Evolutionary conservation across 352 stramenopile species (phyloP).

Genomic region (Globisporangium megalacanthum): DNA sequence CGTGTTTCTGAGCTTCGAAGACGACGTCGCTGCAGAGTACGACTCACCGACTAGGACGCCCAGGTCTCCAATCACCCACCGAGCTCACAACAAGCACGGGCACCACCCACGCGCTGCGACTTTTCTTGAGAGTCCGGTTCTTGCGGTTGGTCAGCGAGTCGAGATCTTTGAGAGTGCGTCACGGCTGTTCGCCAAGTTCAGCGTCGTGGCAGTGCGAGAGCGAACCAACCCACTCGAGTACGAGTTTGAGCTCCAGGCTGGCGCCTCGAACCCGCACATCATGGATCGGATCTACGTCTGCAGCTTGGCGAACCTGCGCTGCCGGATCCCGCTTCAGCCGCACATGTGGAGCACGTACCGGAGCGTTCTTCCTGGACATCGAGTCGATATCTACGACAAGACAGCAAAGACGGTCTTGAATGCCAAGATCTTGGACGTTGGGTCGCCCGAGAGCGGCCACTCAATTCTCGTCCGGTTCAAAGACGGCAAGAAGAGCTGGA

Average conservation of each 20-base stretch:
- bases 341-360: slow-evolving; percentile 20
- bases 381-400: slow-evolving; percentile 24
- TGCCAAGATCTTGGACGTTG: slow-evolving; percentile 18
- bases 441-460: slow-evolving; percentile 1
- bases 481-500: slow-evolving; percentile 21
- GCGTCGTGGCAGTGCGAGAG: slow-evolving; percentile 12
- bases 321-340: slow-evolving; percentile 18
- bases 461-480: slow-evolving; percentile 25
- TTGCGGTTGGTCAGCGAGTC: slow-evolving; percentile 19
- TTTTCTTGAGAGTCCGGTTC: slow-evolving; percentile 8
- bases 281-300: not conserved
- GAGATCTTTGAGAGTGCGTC: slow-evolving; percentile 22
- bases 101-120: not conserved
- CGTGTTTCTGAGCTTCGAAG: slow-evolving; percentile 23
- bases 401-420: slow-evolving; percentile 14
- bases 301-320: slow-evolving; percentile 16
- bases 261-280: not conserved
- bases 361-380: slow-evolving; percentile 17
- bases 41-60: not conserved
- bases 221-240: slow-evolving; percentile 16
- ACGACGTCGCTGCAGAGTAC: not conserved
- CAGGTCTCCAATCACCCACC: not conserved
- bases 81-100: not conserved
- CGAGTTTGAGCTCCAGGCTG: slow-evolving; percentile 16
- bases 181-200: slow-evolving; percentile 28